phyloP scores from a whole-genome alignment of 140 eudicot genomes.

The Bidens hawaiensis region DNA sequence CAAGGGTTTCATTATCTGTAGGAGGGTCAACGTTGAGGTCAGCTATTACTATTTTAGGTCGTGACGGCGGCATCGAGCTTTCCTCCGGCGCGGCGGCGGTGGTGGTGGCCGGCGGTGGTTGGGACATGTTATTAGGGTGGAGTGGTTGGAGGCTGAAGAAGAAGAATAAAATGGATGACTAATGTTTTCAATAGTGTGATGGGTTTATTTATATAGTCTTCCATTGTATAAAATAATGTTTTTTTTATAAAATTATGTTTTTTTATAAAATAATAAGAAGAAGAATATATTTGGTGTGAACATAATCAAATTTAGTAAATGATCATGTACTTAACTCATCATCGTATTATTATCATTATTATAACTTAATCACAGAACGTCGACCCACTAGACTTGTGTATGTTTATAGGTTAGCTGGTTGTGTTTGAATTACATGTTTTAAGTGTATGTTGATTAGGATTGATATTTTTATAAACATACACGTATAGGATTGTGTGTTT shows the following conservation, averaged over 20 bases:
- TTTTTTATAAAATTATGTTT: neutral
- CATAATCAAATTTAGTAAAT: too few relatives aligned
- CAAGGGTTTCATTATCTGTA: conserved; percentile 54
- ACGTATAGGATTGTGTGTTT: too few relatives aligned
- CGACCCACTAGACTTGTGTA: too few relatives aligned
- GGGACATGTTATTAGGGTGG: conserved; percentile 36
- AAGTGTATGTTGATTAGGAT: too few relatives aligned
- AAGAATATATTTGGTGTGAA: too few relatives aligned
- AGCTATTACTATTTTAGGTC: conserved; percentile 61
- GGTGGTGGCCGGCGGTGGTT: conserved; percentile 36
- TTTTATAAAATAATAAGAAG: too few relatives aligned
- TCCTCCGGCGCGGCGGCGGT: conserved; percentile 20
- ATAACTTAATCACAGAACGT: too few relatives aligned
- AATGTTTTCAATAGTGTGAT: neutral
- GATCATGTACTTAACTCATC: too few relatives aligned
- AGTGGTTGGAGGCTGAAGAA: neutral
- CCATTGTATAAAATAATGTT: neutral
- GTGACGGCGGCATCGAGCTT: conserved; percentile 20
- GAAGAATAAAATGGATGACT: conserved; percentile 9
- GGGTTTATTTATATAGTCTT: conserved; percentile 25
- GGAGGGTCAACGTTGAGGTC: conserved; percentile 98
- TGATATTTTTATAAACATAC: too few relatives aligned
- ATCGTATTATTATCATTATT: too few relatives aligned
- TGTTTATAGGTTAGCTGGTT: too few relatives aligned
- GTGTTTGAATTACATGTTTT: too few relatives aligned